Conservation (phyloP, 1,139 yeast species). For the Oligophagozyma castellii region DNA sequence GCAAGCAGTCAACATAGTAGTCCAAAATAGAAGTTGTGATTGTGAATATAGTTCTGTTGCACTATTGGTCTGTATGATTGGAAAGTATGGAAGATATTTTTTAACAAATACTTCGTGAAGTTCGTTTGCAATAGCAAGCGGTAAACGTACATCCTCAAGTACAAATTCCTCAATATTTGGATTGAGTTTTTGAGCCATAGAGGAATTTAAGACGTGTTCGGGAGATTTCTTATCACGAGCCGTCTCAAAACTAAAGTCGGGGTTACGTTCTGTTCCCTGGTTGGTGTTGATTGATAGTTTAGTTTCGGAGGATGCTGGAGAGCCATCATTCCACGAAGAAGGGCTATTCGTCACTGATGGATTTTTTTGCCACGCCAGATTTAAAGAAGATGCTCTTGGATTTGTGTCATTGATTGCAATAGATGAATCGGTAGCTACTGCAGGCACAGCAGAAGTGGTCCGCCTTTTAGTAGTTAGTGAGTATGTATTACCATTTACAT, state of each 20-base stretch:
- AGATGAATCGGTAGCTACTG: constrained; percentile 28
- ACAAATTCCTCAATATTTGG: constrained; percentile 42
- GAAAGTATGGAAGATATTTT: constrained; percentile 62
- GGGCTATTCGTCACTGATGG: constrained; percentile 13
- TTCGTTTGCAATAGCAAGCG: constrained; percentile 54
- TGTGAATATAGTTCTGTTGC: constrained; percentile 73
- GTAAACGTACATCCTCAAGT: constrained; percentile 59
- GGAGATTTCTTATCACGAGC: constrained; percentile 6
- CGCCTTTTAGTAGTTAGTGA: neutral
- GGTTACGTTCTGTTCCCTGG: constrained; percentile 2
- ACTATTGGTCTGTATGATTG: constrained; percentile 56
- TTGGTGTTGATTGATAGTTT: constrained; percentile 3
- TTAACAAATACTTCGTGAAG: constrained; percentile 56
- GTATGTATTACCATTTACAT: constrained; percentile 10
- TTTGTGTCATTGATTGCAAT: constrained; percentile 22
- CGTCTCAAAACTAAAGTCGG: constrained; percentile 1
- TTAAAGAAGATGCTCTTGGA: constrained; percentile 25
- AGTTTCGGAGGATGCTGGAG: constrained; percentile 1
- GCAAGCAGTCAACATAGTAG: constrained; percentile 77
- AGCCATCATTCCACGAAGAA: constrained; percentile 1
- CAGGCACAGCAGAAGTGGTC: constrained; percentile 14
- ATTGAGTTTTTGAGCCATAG: constrained; percentile 20
- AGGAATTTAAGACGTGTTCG: constrained; percentile 18
- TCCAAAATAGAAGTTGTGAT: constrained; percentile 81
- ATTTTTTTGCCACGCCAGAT: constrained; percentile 24